A percentile compares a stretch with the other conserved stretches of the same genome.
phyloP scores from a whole-genome alignment of 2,329 filamentous ascomycete species.

The Keithomyces neogunnii region DNA sequence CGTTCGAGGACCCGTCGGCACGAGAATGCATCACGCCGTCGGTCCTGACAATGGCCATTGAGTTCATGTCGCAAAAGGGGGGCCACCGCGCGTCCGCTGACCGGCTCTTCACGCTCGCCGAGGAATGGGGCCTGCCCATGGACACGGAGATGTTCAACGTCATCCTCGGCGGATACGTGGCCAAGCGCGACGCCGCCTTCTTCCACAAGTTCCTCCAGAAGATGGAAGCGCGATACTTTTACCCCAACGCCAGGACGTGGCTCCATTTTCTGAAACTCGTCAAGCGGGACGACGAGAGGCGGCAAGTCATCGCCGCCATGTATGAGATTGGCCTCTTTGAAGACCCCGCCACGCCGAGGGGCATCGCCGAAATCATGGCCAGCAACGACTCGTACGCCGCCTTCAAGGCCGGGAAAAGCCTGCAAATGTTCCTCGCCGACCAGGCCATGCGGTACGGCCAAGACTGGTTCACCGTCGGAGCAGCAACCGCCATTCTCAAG shows the following conservation, averaged over 20 bases:
- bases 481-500: conserved; percentile 30
- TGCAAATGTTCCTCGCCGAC: conserved; percentile 28
- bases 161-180: conserved; percentile 32
- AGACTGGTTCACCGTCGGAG: conserved; percentile 32
- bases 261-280: conserved; percentile 42
- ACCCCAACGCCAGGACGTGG: conserved; percentile 39
- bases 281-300: conserved; percentile 47
- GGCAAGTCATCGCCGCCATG: conserved; percentile 39
- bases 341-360: conserved; percentile 24
- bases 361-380: conserved; percentile 34
- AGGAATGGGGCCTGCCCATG: conserved; percentile 28
- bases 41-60: conserved; percentile 35
- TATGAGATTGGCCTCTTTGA: conserved; percentile 33
- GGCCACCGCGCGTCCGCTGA: conserved; percentile 26
- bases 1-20: conserved; percentile 28
- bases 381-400: conserved; percentile 33
- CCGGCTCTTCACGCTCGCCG: conserved; percentile 28
- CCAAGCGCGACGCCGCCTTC: conserved; percentile 28
- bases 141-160: conserved; percentile 41
- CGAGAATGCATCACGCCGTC: conserved; percentile 26
- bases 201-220: conserved; percentile 31
- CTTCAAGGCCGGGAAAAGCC: conserved; percentile 23
- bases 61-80: conserved; percentile 28
- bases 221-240: conserved; percentile 31
- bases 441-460: conserved; percentile 36